Evolutionary conservation across 345 rosid species (phyloP).

Genomic region (Alliaria petiolata): DNA sequence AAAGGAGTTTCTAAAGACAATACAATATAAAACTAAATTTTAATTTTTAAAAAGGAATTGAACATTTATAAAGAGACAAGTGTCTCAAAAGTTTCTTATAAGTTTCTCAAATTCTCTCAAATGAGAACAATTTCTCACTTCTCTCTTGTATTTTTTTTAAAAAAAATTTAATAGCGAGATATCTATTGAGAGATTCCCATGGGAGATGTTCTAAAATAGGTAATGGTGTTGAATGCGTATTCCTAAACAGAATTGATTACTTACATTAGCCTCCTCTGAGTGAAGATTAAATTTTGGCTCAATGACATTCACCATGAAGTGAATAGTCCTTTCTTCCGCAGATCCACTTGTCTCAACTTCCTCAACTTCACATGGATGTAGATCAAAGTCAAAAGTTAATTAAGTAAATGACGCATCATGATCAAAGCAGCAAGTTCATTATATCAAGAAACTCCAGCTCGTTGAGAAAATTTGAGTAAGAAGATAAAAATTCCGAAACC

Average conservation of each 20-base stretch:
- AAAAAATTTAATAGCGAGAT: no score
- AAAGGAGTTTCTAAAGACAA: no score
- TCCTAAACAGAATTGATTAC: slow-evolving; percentile 22
- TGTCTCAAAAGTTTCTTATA: no score
- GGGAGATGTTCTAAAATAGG: neutral
- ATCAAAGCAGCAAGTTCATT: neutral
- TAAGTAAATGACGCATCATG: neutral
- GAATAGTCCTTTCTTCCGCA: slow-evolving; percentile 73
- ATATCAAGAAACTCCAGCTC: slow-evolving; percentile 38
- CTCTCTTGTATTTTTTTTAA: no score
- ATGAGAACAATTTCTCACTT: no score
- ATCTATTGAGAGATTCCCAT: no score
- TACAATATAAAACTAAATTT: neutral
- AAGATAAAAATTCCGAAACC: no score
- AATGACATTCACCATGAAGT: slow-evolving; percentile 90
- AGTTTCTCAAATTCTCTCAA: no score
- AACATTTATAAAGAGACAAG: no score
- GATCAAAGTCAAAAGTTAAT: slow-evolving; percentile 15
- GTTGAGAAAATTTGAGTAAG: no score
- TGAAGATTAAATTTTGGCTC: slow-evolving; percentile 98
- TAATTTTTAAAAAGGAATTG: no score
- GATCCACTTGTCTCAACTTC: slow-evolving; percentile 51
- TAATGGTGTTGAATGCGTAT: neutral
- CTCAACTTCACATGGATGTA: slow-evolving; percentile 39
- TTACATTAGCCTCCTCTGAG: slow-evolving; percentile 90